A percentile compares a stretch with the other conserved stretches of the same genome.
phyloP scores from a whole-genome alignment of 2,329 filamentous ascomycete genomes.

The Fusarium fujikuroi region DNA sequence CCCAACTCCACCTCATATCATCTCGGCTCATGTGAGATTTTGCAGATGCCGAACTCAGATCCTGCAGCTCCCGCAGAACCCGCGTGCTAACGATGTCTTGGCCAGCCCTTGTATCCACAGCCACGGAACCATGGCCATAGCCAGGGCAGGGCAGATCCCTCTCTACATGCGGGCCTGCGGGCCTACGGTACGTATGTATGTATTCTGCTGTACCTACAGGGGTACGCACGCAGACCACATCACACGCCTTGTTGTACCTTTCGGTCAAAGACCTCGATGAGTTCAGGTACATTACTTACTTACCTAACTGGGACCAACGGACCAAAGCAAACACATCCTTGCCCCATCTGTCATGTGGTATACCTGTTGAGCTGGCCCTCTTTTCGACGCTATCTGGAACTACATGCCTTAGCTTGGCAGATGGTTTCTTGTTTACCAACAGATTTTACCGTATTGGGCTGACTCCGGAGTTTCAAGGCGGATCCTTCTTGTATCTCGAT shows the following conservation, averaged over 20 bases:
- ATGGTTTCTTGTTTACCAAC: neutral
- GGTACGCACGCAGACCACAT: conserved; percentile 8
- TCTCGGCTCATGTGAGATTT: conserved; percentile 28
- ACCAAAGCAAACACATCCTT: neutral
- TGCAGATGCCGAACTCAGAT: conserved; percentile 34
- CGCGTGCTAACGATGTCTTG: conserved; percentile 34
- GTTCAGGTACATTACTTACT: conserved; percentile 9
- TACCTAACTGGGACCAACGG: neutral
- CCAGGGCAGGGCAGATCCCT: conserved; percentile 18
- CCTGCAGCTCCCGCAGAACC: conserved; percentile 36
- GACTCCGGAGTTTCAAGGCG: neutral
- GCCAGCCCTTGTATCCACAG: conserved; percentile 30
- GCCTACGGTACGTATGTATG: conserved; percentile 6
- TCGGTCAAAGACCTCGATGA: conserved; percentile 13
- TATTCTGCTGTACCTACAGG: neutral
- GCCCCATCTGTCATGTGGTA: conserved; percentile 21
- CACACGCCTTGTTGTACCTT: conserved; percentile 1
- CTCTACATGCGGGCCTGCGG: conserved; percentile 21
- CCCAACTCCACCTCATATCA: neutral
- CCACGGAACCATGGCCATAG: conserved; percentile 19
- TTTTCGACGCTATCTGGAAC: conserved; percentile 18
- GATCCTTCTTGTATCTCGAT: conserved; percentile 11
- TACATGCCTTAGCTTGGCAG: conserved; percentile 24
- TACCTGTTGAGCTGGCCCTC: conserved; percentile 2
- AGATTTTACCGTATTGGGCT: neutral